phyloP scores from a whole-genome alignment of 768 basidiomycete genomes.

The Mycena leptocephala region DNA sequence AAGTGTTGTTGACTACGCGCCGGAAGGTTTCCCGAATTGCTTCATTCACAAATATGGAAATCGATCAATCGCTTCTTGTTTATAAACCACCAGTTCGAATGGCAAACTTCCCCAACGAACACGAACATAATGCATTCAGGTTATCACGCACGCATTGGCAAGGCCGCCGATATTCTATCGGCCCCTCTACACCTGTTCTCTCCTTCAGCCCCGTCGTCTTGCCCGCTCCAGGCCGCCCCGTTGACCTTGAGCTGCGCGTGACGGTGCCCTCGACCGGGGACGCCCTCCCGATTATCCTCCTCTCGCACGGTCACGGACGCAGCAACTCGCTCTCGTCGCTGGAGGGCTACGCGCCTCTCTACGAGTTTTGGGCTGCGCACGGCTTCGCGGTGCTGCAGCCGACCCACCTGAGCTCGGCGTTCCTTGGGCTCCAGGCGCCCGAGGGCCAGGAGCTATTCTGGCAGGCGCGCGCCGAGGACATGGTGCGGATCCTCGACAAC shows the following conservation, averaged over 20 bases:
- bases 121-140: background rate
- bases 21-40: background rate
- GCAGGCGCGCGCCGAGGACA: conserved; percentile 13
- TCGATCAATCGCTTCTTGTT: background rate
- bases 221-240: conserved; percentile 5
- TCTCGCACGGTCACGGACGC: background rate
- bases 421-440: background rate
- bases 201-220: background rate
- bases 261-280: background rate
- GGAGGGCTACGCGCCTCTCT: background rate
- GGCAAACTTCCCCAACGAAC: background rate
- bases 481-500: conserved; percentile 1
- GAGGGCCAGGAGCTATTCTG: background rate
- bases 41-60: background rate
- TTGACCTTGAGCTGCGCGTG: background rate
- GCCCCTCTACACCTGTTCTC: background rate
- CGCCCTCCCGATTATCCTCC: background rate
- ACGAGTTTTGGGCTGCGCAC: background rate
- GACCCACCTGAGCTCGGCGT: conserved; percentile 1
- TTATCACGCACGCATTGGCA: background rate
- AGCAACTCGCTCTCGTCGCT: background rate
- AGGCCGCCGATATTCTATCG: background rate
- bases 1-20: too few species aligned
- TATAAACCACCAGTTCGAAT: background rate
- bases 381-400: conserved; percentile 6